Evolutionary conservation across 2,329 filamentous ascomycete species (phyloP), one percentile per base, ranked within the genome.

Genomic region (Cordyceps pruinosa): DNA sequence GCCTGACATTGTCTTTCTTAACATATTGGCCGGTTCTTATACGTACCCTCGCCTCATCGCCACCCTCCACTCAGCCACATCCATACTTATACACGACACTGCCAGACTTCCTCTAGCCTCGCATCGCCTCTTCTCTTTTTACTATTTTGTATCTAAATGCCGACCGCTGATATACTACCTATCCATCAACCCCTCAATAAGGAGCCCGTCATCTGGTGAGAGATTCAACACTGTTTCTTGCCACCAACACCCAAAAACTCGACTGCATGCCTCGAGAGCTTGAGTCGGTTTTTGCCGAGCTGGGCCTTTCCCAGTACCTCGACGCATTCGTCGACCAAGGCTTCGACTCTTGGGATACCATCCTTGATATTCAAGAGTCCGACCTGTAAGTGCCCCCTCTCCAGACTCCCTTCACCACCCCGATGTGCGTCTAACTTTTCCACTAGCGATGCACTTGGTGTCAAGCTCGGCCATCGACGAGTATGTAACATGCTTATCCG

Each of bases 331-430:
- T 89, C 44, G 83, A 89, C 54, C 88, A 93, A 71, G 89, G 89
- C 3, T 94, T 94, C 69, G 89, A 94, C 70, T 84, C 85, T 12
- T 93, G 89, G 89, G 87, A 90, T 34, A 91, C 86, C 1, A 85
- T 93, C 56, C 77, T 91, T 51, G 89, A 93, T 67, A 91, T 94
- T 55, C 90, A 89, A 60, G 89, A 93, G 71, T 88, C 87, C 25
- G 89, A 94, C 66, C 77, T 94, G 87, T 90, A 72, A 69, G 85
- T 73, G 26, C 19, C 30, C 8, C 19, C 25, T 15, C 17, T 10
- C n/a, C 37, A 21, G 21, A 30, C 12, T 8, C 17, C 2, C 30
- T 6, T 46, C 30, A n/a, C n/a, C 6, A 49, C 28, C 17, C 21
- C n/a, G 3, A n/a, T n/a, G n/a, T n/a, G n/a, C n/a, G n/a, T 17